phyloP scores from a whole-genome alignment of 1,139 yeast genomes.

The Geotrichum aggregatum region DNA sequence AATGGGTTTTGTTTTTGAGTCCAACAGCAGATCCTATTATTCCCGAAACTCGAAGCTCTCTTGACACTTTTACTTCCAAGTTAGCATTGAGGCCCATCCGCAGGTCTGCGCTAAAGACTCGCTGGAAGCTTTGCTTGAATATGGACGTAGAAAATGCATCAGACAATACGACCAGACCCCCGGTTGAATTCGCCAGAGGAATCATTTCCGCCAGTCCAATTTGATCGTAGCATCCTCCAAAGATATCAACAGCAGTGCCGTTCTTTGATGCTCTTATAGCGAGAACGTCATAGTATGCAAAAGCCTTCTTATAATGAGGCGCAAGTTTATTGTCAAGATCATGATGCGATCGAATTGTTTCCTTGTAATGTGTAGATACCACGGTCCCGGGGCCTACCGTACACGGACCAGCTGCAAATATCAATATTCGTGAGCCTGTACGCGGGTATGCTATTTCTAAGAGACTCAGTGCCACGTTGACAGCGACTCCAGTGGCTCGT shows the following conservation, averaged over 20 bases:
- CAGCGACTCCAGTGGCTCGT: constrained; percentile 64
- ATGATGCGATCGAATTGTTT: constrained; percentile 90
- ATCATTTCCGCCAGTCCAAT: constrained; percentile 97
- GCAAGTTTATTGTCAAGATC: constrained; percentile 64
- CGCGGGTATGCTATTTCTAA: constrained; percentile 47
- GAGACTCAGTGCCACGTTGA: constrained; percentile 54
- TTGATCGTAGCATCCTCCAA: constrained; percentile 97
- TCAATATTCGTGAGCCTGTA: constrained; percentile 57
- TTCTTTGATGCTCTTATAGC: constrained; percentile 71
- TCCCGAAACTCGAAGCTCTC: constrained; percentile 86
- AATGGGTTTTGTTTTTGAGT: constrained; percentile 46
- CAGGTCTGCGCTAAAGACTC: constrained; percentile 76
- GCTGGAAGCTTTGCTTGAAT: constrained; percentile 86
- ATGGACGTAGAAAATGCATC: constrained; percentile 97
- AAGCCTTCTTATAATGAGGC: constrained; percentile 79
- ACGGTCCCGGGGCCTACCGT: constrained; percentile 86
- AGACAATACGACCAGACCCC: constrained; percentile 84
- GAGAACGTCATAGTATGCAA: constrained; percentile 73
- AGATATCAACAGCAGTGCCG: constrained; percentile 86
- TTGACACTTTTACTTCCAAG: constrained; percentile 81
- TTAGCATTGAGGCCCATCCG: constrained; percentile 62
- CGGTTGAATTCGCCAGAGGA: constrained; percentile 79
- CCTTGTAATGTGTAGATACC: constrained; percentile 79
- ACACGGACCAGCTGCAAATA: constrained; percentile 79
- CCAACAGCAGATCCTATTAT: constrained; percentile 91